Percentiles rank a stretch among this genome's conserved stretches.
Evolutionary conservation across 2,329 filamentous ascomycete species (phyloP).

Genomic region (Aspergillus melleus): DNA sequence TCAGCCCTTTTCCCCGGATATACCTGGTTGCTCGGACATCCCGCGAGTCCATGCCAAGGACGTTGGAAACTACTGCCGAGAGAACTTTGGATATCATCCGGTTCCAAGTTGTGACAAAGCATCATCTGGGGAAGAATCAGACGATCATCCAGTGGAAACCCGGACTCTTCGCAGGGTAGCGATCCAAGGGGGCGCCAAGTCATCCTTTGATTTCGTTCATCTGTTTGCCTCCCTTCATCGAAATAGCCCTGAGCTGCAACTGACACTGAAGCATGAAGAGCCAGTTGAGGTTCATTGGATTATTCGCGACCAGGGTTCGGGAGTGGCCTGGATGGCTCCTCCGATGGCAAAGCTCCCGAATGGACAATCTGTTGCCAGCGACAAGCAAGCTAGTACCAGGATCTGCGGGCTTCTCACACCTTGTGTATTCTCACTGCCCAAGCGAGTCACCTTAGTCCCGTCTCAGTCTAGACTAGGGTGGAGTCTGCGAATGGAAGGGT

Average conservation of each 20-base stretch:
- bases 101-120: neutral
- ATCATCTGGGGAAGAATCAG: neutral
- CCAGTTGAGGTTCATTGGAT: conserved; percentile 27
- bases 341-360: conserved; percentile 19
- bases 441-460: conserved; percentile 4
- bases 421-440: conserved; percentile 20
- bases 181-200: conserved; percentile 28
- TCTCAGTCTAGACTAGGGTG: neutral
- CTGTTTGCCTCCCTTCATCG: conserved; percentile 27
- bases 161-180: conserved; percentile 17
- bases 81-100: conserved; percentile 23
- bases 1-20: conserved; percentile 21
- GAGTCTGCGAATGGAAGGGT: conserved; percentile 18
- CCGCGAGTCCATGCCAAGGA: conserved; percentile 25
- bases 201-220: conserved; percentile 27
- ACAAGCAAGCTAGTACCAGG: conserved; percentile 24
- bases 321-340: conserved; percentile 26
- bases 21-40: neutral
- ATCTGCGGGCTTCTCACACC: conserved; percentile 19
- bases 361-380: conserved; percentile 20
- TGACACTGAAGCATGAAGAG: conserved; percentile 4
- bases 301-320: conserved; percentile 21
- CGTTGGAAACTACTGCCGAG: conserved; percentile 22
- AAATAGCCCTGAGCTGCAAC: conserved; percentile 11
- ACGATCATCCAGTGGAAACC: neutral